Percentiles rank a stretch among this genome's conserved stretches.
Conservation (phyloP, 805 yeast genomes). For the Zygosaccharomyces pseudorouxii region DNA sequence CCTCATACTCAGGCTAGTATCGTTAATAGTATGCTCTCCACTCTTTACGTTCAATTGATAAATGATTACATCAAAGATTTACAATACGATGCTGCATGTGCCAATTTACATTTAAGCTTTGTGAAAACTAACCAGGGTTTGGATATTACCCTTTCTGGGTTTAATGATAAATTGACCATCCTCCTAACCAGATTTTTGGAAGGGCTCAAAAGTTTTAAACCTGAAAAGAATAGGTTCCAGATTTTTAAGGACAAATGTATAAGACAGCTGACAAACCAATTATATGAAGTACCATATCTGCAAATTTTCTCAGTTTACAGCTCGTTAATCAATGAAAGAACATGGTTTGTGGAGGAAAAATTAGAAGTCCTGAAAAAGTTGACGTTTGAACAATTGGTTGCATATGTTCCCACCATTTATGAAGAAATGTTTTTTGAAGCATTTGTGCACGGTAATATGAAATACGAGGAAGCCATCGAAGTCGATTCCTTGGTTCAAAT, state of each 20-base stretch:
- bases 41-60: slow-evolving; percentile 62
- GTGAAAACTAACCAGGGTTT: slow-evolving; percentile 65
- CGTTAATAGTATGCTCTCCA: slow-evolving; percentile 50
- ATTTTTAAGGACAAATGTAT: slow-evolving; percentile 58
- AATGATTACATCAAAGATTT: slow-evolving; percentile 67
- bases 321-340: slow-evolving; percentile 63
- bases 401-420: slow-evolving; percentile 50
- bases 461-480: slow-evolving; percentile 48
- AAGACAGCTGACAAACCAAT: slow-evolving; percentile 63
- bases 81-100: slow-evolving; percentile 79
- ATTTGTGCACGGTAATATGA: slow-evolving; percentile 73
- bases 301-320: slow-evolving; percentile 65
- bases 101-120: slow-evolving; percentile 62
- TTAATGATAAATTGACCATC: slow-evolving; percentile 70
- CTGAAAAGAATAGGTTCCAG: slow-evolving; percentile 57
- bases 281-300: slow-evolving; percentile 69
- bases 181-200: slow-evolving; percentile 58
- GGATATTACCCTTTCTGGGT: slow-evolving; percentile 66
- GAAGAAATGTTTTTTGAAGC: slow-evolving; percentile 63
- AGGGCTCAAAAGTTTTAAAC: slow-evolving; percentile 46
- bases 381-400: slow-evolving; percentile 45
- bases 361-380: slow-evolving; percentile 44
- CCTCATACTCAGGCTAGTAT: slow-evolving; percentile 63
- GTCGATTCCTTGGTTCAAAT: slow-evolving; percentile 45
- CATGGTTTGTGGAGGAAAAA: slow-evolving; percentile 64